These are phyloP conservation scores for Alternaria sp. DNA, from an alignment of 2,329 filamentous ascomycete genomes.

Conservation along the genomic window DNA sequence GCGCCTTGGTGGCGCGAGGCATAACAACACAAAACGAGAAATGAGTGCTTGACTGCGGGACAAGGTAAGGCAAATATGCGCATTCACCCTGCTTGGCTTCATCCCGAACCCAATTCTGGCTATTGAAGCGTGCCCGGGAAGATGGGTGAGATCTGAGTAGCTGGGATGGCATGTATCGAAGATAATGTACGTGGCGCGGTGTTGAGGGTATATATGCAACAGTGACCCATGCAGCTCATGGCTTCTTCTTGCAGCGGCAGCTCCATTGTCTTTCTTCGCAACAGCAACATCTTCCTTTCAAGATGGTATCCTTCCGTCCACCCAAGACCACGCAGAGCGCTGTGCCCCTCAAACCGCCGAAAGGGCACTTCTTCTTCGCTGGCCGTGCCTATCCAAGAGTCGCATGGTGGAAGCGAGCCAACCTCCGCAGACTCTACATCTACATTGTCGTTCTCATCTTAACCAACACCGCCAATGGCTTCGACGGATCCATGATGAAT, in stretches of 20 bases:
- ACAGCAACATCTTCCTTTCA: not conserved
- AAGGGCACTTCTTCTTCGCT: constrained; percentile 23
- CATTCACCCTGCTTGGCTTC: constrained; percentile 16
- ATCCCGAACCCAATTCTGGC: not conserved
- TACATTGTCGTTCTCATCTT: constrained; percentile 18
- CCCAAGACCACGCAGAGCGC: constrained; percentile 17
- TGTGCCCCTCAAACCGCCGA: constrained; percentile 18
- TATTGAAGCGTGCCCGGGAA: not conserved
- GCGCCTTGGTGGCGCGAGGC: constrained; percentile 1
- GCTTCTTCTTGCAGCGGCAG: not conserved
- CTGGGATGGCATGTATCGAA: not conserved
- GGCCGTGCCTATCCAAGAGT: constrained; percentile 13
- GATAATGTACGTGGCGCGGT: not conserved
- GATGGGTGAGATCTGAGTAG: not conserved
- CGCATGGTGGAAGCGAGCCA: constrained; percentile 14
- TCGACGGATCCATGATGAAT: constrained; percentile 49
- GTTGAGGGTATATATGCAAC: not conserved
- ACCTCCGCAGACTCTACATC: constrained; percentile 18
- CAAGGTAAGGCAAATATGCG: constrained; percentile 9
- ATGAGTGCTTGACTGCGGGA: constrained; percentile 7
- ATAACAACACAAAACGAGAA: not conserved
- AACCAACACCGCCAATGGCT: constrained; percentile 55
- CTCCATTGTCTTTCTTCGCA: not conserved
- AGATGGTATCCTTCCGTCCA: constrained; percentile 11
- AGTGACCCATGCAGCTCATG: not conserved